Evolutionary conservation across 2,329 filamentous ascomycete genomes (phyloP), one percentile per base, ranked within the genome.

Genomic region (Ambrosiella xylebori): DNA sequence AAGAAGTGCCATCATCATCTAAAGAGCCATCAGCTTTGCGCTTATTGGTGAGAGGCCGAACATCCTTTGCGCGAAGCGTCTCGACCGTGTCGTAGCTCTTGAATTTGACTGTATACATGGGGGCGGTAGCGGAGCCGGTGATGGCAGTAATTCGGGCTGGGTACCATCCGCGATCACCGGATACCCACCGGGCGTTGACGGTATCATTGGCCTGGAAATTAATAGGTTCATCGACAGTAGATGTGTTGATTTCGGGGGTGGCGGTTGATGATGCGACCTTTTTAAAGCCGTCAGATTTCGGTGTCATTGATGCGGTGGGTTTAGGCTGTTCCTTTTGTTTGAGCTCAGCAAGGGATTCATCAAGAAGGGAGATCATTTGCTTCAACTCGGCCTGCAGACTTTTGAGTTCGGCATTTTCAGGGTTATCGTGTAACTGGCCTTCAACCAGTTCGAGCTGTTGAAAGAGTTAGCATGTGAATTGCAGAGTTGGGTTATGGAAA

Each of bases 41-140:
- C 75, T 95, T 90, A 71, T 79, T 83, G 55, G 81, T 79, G 40
- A 93, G 73, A 55, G 89, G 87, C 65, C 87, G 84, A 63, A 96
- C 87, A 66, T 97, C 89, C 69, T 85, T 84, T 61, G 85, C 81
- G 61, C 84, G 80, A 61, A 95, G 72, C 39, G 86, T 93, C 70
- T 95, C 89, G 51, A 85, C 88, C 19, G 79, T 88, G 62, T 84
- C 81, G 72, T 97, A 97, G 65, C 82, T 87, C 72, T 94, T 91
- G 76, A 97, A 98, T 64, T 86, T 93, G 69, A 98, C 90, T 53
- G 88, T 85, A 69, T 96, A 98, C 62, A 96, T 87, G 40, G 90
- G 91, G 56, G 88, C 86, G 49, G 82, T 86, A n/a, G 85, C 84
- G 7, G 89, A 95, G 60, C 93, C 93, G 19, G 91, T 96, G 65